These are phyloP conservation scores for Allium cepa DNA, from an alignment of 106 monocot species.

Conservation along the genomic window DNA sequence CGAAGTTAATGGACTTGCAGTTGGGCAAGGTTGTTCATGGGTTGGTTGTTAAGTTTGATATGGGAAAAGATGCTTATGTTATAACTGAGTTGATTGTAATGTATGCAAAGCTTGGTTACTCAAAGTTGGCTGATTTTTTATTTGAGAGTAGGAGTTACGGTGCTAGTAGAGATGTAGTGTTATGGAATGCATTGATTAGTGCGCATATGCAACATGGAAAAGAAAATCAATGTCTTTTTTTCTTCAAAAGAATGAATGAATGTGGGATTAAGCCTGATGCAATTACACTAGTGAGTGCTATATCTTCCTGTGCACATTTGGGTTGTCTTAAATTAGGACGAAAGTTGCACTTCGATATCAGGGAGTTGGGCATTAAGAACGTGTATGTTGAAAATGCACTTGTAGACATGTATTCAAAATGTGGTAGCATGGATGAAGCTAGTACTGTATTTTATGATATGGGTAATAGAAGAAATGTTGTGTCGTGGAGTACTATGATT, in stretches of 20 bases:
- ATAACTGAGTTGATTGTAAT: conserved; percentile 24
- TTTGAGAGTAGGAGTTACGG: conserved; percentile 1
- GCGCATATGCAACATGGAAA: neutral
- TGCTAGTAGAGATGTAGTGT: conserved; percentile 23
- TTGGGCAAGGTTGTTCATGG: conserved; percentile 28
- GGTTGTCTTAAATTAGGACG: conserved; percentile 58
- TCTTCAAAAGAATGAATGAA: conserved; percentile 16
- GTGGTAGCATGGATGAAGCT: conserved; percentile 24
- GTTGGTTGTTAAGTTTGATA: conserved; percentile 12
- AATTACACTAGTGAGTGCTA: conserved; percentile 56
- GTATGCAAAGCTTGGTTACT: conserved; percentile 32
- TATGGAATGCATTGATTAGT: conserved; percentile 25
- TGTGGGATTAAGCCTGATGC: conserved; percentile 17
- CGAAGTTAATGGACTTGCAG: conserved; percentile 1
- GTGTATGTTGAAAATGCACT: conserved; percentile 50
- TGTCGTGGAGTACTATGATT: conserved; percentile 41
- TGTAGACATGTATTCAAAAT: conserved; percentile 36
- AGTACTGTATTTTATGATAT: conserved; percentile 17
- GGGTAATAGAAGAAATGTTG: conserved; percentile 16
- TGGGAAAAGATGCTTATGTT: conserved; percentile 12
- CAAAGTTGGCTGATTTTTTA: conserved; percentile 16
- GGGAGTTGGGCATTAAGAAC: conserved; percentile 19
- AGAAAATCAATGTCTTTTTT: neutral
- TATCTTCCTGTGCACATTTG: conserved; percentile 56
- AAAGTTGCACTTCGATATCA: conserved; percentile 33